Evolutionary conservation across 805 yeast species (phyloP).

Genomic region (Blastobotrys robertii): DNA sequence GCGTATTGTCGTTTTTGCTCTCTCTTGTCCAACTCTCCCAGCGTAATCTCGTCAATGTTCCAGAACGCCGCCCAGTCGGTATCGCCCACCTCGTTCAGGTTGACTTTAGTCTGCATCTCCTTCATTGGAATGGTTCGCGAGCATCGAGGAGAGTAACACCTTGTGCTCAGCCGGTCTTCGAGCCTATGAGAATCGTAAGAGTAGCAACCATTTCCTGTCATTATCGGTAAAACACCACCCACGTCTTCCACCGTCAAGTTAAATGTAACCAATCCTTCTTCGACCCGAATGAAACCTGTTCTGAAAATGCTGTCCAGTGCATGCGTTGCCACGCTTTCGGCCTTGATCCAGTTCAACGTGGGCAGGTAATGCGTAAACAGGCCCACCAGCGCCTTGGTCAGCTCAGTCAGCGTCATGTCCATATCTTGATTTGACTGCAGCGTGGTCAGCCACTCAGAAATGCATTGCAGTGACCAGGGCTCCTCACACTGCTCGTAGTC

Average conservation of each 20-base stretch:
- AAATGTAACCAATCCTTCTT: slow-evolving; percentile 5
- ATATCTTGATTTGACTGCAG: slow-evolving; percentile 1
- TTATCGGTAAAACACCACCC: slow-evolving; percentile 26
- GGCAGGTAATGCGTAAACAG: slow-evolving; percentile 21
- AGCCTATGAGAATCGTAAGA: slow-evolving; percentile 12
- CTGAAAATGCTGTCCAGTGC: slow-evolving; percentile 18
- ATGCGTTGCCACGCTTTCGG: slow-evolving; percentile 23
- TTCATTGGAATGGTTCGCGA: slow-evolving; percentile 15
- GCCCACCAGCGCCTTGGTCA: slow-evolving; percentile 14
- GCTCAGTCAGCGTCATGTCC: slow-evolving; percentile 11
- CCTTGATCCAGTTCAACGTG: slow-evolving; percentile 22
- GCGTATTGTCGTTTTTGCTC: slow-evolving; percentile 62
- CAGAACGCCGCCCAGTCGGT: slow-evolving; percentile 23
- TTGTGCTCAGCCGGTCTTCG: slow-evolving; percentile 5
- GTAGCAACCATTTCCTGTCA: slow-evolving; percentile 29
- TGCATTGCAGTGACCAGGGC: slow-evolving; percentile 13
- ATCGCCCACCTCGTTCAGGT: slow-evolving; percentile 10
- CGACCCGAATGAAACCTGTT: slow-evolving; percentile 17
- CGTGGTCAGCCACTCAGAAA: slow-evolving; percentile 12
- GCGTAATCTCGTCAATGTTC: slow-evolving; percentile 16
- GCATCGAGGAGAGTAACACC: slow-evolving; percentile 25
- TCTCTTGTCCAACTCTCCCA: slow-evolving; percentile 17
- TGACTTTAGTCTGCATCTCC: slow-evolving; percentile 5
- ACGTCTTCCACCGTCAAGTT: slow-evolving; percentile 5
- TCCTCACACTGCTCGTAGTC: slow-evolving; percentile 14